Evolutionary conservation across 202 grass and related monocot species (phyloP), one percentile per base, ranked within the genome.

Genomic region (Saccharum hybrid): DNA sequence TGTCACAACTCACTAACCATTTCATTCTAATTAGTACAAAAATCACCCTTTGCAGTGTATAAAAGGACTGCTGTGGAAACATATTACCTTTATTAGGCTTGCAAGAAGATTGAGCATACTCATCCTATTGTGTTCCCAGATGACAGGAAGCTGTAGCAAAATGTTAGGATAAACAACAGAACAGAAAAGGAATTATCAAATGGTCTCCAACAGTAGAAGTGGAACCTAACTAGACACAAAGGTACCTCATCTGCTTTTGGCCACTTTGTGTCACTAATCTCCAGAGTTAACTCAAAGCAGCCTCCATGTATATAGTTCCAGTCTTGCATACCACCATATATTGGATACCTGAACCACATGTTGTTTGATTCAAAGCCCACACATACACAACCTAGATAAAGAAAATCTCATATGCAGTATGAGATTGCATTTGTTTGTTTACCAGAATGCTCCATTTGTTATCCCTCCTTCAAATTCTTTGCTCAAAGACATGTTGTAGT

Each of bases 281-380:
- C 96, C 87, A 98, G 86, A 23, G 96, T 98, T 81, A 98, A 91
- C 83, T 98, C 96, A 84, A 98, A 98, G 85, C 96, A 98, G 37
- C 87, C 87, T 76, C 92, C 90, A 83, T 95, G 85, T 90, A 98
- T 98, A 91, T 98, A 98, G 68, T 98, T 98, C 96, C 96, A 98
- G 66, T 98, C 96, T 83, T 98, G 96, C 96, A 98, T 95, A 26
- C 96, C 96, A 6, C 96, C 96, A 87, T 98, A 98, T n/a, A 98
- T 95, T 81, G 96, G 96, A 80, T 98, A 98, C 96, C 96, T 98
- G 42, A 79, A 74, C 76, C 28, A 86, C 18, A 69, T 81, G 18
- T 83, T 63, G 33, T 5, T 65, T 68, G 54, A 60, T 71, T 42
- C 46, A 68, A 82, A 61, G 54, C 6, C 6, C 19, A 41, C 8